phyloP scores from a whole-genome alignment of 2,329 filamentous ascomycete genomes.

The Trematosphaeria pertusa region DNA sequence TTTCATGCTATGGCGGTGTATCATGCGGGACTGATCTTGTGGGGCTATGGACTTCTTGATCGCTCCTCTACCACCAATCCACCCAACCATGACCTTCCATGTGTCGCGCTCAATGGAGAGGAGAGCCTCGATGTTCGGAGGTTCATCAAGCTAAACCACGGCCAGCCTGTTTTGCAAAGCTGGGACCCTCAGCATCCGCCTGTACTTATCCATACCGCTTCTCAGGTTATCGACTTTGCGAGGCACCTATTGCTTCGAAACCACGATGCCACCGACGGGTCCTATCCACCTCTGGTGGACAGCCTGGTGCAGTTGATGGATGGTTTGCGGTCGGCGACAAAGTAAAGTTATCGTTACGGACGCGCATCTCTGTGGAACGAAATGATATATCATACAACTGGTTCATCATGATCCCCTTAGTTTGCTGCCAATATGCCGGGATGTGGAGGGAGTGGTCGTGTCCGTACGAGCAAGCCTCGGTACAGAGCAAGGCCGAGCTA shows the following conservation, averaged over 20 bases:
- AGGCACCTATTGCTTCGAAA: conserved; percentile 66
- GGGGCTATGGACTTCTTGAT: conserved; percentile 69
- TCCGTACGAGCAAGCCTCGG: too few relatives aligned
- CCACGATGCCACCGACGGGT: conserved; percentile 34
- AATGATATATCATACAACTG: too few relatives aligned
- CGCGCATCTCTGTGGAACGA: too few relatives aligned
- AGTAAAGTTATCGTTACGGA: too few relatives aligned
- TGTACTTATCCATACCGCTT: conserved; percentile 60
- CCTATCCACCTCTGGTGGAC: conserved; percentile 67
- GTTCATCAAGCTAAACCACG: conserved; percentile 66
- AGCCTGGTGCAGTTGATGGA: conserved; percentile 70
- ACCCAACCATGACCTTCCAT: conserved; percentile 34
- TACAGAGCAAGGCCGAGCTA: too few relatives aligned
- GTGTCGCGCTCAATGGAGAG: conserved; percentile 62
- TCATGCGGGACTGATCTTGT: conserved; percentile 71
- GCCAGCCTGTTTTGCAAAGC: conserved; percentile 57
- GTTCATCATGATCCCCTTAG: too few relatives aligned
- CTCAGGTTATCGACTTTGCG: conserved; percentile 64
- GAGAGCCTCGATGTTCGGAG: conserved; percentile 61
- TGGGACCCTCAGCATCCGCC: conserved; percentile 18
- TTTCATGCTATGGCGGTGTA: conserved; percentile 74
- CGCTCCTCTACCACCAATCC: conserved; percentile 35
- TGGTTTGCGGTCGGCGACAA: conserved; percentile 65
- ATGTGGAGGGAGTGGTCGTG: too few relatives aligned
- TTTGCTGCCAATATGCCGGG: too few relatives aligned